Evolutionary conservation across 352 stramenopile species (phyloP).

Genomic region (Phytopythium delawarense): DNA sequence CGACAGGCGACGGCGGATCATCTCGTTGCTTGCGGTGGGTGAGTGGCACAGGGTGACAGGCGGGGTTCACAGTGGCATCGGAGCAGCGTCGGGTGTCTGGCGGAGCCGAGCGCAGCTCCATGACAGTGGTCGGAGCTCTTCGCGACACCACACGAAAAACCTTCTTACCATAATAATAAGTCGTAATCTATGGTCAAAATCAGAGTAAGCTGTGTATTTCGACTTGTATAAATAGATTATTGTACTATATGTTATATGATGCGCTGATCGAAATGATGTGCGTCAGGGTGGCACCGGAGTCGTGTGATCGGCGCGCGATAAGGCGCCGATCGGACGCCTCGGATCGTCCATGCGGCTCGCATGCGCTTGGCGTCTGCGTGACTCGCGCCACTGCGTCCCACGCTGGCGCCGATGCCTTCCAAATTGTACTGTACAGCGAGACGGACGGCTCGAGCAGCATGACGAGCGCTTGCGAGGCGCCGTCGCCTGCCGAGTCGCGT

Average conservation of each 20-base stretch:
- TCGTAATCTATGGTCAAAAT: no score
- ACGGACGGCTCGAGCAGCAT: background rate
- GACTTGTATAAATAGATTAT: no score
- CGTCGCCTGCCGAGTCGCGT: background rate
- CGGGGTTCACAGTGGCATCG: constrained; percentile 1
- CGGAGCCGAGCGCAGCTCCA: background rate
- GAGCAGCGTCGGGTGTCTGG: background rate
- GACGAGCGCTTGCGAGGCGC: background rate
- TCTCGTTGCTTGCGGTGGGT: background rate
- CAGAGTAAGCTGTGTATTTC: no score
- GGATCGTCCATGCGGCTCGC: background rate
- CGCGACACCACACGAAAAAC: background rate
- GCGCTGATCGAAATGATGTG: background rate
- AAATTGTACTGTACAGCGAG: constrained; percentile 1
- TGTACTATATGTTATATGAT: background rate
- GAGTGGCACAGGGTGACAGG: background rate
- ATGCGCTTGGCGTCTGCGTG: background rate
- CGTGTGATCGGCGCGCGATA: background rate
- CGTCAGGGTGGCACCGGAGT: background rate
- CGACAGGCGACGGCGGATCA: background rate
- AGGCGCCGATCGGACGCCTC: background rate
- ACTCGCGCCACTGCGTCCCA: background rate
- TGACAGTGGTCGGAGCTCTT: background rate
- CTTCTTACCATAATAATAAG: no score
- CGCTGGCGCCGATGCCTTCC: background rate